Conservation (phyloP, 192 early-diverging fungal genomes). For the Backusella parvicylindrica region DNA sequence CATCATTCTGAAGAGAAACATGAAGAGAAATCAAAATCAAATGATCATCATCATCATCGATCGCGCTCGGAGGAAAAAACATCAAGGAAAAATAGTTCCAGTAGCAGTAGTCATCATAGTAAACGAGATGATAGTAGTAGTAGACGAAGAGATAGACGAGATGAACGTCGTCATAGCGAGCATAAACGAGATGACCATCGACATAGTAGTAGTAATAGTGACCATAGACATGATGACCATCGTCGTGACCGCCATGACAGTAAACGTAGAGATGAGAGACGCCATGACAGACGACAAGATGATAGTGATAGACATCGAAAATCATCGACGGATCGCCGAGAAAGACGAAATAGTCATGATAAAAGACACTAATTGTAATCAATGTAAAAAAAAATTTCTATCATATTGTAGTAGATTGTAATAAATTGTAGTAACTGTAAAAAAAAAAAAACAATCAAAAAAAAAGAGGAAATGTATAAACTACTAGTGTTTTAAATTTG, state of each 20-base stretch:
- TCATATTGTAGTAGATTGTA: too few relatives aligned
- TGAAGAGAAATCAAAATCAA: background rate
- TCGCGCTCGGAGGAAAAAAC: constrained; percentile 2
- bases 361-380: background rate
- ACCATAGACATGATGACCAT: background rate
- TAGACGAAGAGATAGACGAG: background rate
- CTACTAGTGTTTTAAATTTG: too few relatives aligned
- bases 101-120: background rate
- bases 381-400: background rate
- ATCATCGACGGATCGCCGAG: constrained; percentile 27
- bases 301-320: constrained; percentile 19
- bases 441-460: background rate
- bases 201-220: constrained; percentile 22
- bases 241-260: constrained; percentile 4
- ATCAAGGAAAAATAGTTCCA: background rate
- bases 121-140: background rate
- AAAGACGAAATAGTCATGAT: constrained; percentile 11
- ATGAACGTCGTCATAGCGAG: constrained; percentile 34
- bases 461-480: too few relatives aligned
- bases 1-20: background rate
- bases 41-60: constrained; percentile 5
- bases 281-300: constrained; percentile 11
- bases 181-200: constrained; percentile 27
- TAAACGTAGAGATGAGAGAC: constrained; percentile 29
- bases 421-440: background rate